phyloP scores from a whole-genome alignment of 2,329 filamentous ascomycete species.

The Colletotrichum lini region DNA sequence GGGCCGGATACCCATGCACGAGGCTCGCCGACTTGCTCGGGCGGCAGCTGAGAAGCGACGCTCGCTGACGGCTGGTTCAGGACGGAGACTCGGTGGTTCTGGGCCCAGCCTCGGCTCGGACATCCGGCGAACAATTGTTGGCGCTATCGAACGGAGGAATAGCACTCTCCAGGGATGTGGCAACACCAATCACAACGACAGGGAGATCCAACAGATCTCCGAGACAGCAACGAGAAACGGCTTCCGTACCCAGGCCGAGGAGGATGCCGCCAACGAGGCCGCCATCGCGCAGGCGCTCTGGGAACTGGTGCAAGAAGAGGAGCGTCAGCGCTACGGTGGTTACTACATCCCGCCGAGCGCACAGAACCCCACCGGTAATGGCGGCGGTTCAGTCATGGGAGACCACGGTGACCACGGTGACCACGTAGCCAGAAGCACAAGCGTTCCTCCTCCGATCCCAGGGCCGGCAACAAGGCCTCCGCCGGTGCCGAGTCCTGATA shows the following conservation, averaged over 20 bases:
- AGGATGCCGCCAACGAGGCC: constrained; percentile 89
- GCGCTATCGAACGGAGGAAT: constrained; percentile 78
- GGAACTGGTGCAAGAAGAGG: constrained; percentile 88
- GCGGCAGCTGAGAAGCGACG: constrained; percentile 80
- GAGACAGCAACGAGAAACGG: constrained; percentile 78
- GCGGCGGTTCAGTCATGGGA: constrained; percentile 52
- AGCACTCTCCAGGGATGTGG: constrained; percentile 81
- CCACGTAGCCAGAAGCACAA: constrained; percentile 29
- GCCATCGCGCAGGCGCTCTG: constrained; percentile 89
- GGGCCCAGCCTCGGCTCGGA: constrained; percentile 69
- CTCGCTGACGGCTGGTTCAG: constrained; percentile 71
- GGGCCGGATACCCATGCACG: constrained; percentile 73
- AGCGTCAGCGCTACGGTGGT: constrained; percentile 68
- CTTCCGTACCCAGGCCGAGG: constrained; percentile 86
- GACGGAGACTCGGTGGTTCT: constrained; percentile 80
- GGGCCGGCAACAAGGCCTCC: constrained; percentile 34
- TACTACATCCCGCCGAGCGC: constrained; percentile 66
- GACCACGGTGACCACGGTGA: constrained; percentile 1
- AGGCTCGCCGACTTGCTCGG: constrained; percentile 82
- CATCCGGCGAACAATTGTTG: constrained; percentile 79
- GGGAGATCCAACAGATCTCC: constrained; percentile 75
- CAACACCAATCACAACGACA: constrained; percentile 76
- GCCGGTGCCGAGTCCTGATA: constrained; percentile 42
- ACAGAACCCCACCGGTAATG: constrained; percentile 64
- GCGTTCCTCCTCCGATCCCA: constrained; percentile 30